Conservation (phyloP, 2,329 filamentous ascomycete genomes). For the Sporothrix brasiliensis region DNA sequence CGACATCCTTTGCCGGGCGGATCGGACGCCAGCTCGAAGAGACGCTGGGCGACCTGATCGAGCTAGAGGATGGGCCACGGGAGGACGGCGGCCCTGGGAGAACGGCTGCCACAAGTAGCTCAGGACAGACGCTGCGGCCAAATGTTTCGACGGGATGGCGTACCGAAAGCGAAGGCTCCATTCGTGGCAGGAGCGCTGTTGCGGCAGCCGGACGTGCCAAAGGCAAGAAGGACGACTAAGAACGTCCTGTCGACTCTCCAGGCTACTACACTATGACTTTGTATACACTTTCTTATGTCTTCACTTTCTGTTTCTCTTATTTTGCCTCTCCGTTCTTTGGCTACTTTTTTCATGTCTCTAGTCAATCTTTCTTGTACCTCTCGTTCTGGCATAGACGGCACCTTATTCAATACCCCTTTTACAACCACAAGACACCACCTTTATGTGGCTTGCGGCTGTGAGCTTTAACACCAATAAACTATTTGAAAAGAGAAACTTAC, state of each 20-base stretch:
- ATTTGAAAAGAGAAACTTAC: not conserved
- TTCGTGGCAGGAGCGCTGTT: constrained; percentile 45
- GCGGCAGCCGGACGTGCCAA: constrained; percentile 42
- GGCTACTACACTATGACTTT: not conserved
- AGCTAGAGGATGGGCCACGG: constrained; percentile 65
- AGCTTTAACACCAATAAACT: constrained; percentile 7
- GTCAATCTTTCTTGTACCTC: constrained; percentile 11
- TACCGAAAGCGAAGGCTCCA: constrained; percentile 45
- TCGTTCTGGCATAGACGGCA: constrained; percentile 35
- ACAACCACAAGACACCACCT: constrained; percentile 8
- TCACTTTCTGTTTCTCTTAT: constrained; percentile 1
- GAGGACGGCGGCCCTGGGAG: constrained; percentile 50
- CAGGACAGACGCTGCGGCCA: constrained; percentile 17
- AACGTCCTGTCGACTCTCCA: not conserved
- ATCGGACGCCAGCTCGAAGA: constrained; percentile 39
- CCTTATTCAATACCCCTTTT: constrained; percentile 35
- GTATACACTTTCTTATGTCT: constrained; percentile 9
- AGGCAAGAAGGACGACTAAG: constrained; percentile 53
- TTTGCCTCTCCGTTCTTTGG: constrained; percentile 7
- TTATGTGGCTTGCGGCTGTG: constrained; percentile 21
- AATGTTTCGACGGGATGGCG: constrained; percentile 43
- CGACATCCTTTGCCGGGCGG: constrained; percentile 33
- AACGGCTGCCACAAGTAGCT: constrained; percentile 31
- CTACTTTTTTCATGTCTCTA: not conserved
- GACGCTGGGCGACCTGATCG: constrained; percentile 67